A percentile compares a stretch with the other conserved stretches of the same genome.
Conservation (phyloP, 129 eudicot genomes). For the Arctium minus region DNA sequence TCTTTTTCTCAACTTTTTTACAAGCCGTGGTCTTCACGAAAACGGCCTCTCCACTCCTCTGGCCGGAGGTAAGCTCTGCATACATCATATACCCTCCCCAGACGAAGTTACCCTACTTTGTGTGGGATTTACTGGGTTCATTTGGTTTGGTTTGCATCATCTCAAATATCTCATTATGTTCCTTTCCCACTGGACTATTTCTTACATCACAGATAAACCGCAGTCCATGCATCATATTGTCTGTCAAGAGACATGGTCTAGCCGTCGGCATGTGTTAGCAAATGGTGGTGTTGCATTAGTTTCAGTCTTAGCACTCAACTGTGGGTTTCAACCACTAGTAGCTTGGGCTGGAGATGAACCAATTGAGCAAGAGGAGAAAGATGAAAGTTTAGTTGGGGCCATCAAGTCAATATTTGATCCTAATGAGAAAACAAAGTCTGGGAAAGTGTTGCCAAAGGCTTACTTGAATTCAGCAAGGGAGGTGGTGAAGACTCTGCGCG, state of each 20-base stretch:
- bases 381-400: slow-evolving; percentile 63
- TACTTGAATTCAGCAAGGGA: slow-evolving; percentile 90
- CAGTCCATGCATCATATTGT: slow-evolving; percentile 26
- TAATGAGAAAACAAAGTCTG: slow-evolving; percentile 85
- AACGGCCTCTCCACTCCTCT: background rate
- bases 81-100: too few relatives aligned
- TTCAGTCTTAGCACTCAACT: slow-evolving; percentile 32
- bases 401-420: slow-evolving; percentile 79
- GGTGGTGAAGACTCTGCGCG: slow-evolving; percentile 78
- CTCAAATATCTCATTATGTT: background rate
- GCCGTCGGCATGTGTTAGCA: slow-evolving; percentile 42
- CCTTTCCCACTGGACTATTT: background rate
- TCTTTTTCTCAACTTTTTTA: background rate
- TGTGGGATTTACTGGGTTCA: background rate
- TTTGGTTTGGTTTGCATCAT: background rate
- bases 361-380: slow-evolving; percentile 34
- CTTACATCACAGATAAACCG: slow-evolving; percentile 36
- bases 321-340: slow-evolving; percentile 21
- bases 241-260: slow-evolving; percentile 12
- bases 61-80: background rate
- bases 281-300: slow-evolving; percentile 30
- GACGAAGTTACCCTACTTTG: too few relatives aligned
- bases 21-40: too few relatives aligned
- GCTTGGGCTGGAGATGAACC: slow-evolving; percentile 60
- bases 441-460: slow-evolving; percentile 92